Percentiles rank a stretch among this genome's conserved stretches.
phyloP scores from a whole-genome alignment of 257 asterid genomes.

The Agastache rugosa region DNA sequence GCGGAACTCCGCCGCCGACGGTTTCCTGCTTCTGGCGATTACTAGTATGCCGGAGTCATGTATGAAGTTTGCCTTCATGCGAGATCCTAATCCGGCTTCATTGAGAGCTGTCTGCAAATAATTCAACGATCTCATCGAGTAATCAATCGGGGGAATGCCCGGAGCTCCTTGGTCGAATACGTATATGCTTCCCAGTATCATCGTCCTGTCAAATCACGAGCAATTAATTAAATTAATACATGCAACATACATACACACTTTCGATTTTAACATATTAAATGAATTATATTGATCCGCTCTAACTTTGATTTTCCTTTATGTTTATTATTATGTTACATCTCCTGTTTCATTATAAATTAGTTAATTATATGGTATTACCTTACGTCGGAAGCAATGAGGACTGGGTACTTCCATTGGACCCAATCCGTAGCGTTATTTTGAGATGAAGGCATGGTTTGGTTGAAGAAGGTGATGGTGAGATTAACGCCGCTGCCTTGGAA shows the following conservation, averaged over 20 bases:
- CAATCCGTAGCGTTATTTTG: neutral
- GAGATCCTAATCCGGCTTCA: neutral
- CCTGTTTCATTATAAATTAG: no score
- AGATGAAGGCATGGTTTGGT: neutral
- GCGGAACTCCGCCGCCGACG: slow-evolving; percentile 49
- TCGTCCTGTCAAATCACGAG: neutral
- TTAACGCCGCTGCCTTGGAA: neutral
- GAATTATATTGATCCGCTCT: no score
- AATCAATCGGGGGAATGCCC: neutral
- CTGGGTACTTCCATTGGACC: neutral
- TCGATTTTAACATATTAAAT: no score
- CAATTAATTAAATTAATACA: no score
- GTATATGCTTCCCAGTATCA: neutral
- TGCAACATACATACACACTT: no score
- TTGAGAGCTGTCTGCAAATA: slow-evolving; percentile 27
- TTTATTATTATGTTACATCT: no score
- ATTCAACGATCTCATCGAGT: neutral
- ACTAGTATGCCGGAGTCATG: slow-evolving; percentile 16
- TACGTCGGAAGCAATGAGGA: neutral
- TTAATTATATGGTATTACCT: neutral
- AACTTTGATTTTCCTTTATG: no score
- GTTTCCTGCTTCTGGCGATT: slow-evolving; percentile 27
- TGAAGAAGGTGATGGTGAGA: neutral
- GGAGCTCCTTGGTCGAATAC: neutral
- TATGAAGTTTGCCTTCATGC: slow-evolving; percentile 29